These are phyloP conservation scores for Catunica adiposa DNA, from an alignment of 2,329 filamentous ascomycete species.

Conservation along the genomic window DNA sequence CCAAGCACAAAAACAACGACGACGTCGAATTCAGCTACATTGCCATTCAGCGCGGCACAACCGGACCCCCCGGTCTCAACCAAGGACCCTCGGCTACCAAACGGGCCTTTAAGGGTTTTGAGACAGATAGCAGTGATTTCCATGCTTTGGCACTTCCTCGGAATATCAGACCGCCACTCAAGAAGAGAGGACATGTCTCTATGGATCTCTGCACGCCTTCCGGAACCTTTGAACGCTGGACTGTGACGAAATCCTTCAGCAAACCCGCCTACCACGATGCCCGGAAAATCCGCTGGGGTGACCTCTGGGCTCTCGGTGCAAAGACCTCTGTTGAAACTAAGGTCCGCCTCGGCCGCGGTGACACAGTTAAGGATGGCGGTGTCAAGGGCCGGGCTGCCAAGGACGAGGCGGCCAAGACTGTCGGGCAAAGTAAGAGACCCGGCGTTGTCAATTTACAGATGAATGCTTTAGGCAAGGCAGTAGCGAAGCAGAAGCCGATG, in stretches of 20 bases:
- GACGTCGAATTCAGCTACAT: slow-evolving; percentile 85
- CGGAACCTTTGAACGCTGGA: slow-evolving; percentile 84
- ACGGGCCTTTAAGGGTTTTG: slow-evolving; percentile 54
- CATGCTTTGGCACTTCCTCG: slow-evolving; percentile 60
- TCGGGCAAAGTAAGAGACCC: slow-evolving; percentile 1
- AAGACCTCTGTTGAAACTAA: slow-evolving; percentile 58
- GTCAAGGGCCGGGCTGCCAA: slow-evolving; percentile 12
- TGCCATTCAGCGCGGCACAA: slow-evolving; percentile 60
- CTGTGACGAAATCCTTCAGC: slow-evolving; percentile 65
- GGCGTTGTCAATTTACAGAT: slow-evolving; percentile 13
- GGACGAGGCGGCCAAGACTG: slow-evolving; percentile 6
- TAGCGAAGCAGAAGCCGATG: slow-evolving; percentile 14
- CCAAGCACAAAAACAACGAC: slow-evolving; percentile 61
- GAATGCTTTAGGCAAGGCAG: slow-evolving; percentile 13
- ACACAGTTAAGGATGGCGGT: slow-evolving; percentile 18
- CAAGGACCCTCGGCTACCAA: slow-evolving; percentile 34
- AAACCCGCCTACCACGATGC: slow-evolving; percentile 80
- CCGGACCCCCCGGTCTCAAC: slow-evolving; percentile 13
- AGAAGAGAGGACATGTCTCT: slow-evolving; percentile 73
- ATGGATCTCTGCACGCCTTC: slow-evolving; percentile 80
- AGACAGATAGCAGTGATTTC: slow-evolving; percentile 30
- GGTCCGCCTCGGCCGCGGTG: slow-evolving; percentile 40
- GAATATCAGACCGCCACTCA: slow-evolving; percentile 62
- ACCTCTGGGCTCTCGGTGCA: slow-evolving; percentile 86
- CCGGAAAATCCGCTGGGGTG: slow-evolving; percentile 78